Base-by-base conservation (phyloP, 345 rosid genomes). In the Populus pruinosa region DNA sequence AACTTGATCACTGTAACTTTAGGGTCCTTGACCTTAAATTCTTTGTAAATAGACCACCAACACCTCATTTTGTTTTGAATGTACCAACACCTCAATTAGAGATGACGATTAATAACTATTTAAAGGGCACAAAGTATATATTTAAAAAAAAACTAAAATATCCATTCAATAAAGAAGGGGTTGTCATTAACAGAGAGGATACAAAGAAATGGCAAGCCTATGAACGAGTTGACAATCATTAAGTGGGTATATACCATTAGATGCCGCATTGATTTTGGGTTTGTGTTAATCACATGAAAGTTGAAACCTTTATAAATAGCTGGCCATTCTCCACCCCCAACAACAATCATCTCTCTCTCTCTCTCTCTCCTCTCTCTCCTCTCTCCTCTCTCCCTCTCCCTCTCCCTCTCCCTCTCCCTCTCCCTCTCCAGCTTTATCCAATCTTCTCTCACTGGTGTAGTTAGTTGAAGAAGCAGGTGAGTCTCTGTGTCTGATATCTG, bases 401-500 rank as follows among this genome's bases (percentile, higher is more conserved):
- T n/a, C n/a, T n/a, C n/a, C 0, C 25, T 25, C 25, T 25, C 25
- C 25, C 25, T 25, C 67, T 67, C 38, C n/a, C 49, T 36, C 72
- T 56, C n/a, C 29, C 39, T 68, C 67, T 39, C 39, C 33, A 6
- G 50, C 50, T 13, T 44, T 44, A 2, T 25, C 70, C 35, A 47
- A 5, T 27, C 7, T 39, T 18, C 27, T 11, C 77, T 17, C 35
- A 8, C 43, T 12, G 70, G 29, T 23, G 29, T 21, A 62, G 27
- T 13, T 44, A 12, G 23, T 75, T 36, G 72, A 67, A 69, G 67
- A 55, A 59, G 43, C 18, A 4, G 73, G 79, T 77, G 39, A 69
- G 79, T 76, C 55, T 29, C 74, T 69, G 21, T 61, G 8, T 38
- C 68, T 77, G 4, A 0, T 2, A 41, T 41, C 13, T 41, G 41